Conservation (phyloP, 305 asterid genomes). For the Fraxinus angustifolia region DNA sequence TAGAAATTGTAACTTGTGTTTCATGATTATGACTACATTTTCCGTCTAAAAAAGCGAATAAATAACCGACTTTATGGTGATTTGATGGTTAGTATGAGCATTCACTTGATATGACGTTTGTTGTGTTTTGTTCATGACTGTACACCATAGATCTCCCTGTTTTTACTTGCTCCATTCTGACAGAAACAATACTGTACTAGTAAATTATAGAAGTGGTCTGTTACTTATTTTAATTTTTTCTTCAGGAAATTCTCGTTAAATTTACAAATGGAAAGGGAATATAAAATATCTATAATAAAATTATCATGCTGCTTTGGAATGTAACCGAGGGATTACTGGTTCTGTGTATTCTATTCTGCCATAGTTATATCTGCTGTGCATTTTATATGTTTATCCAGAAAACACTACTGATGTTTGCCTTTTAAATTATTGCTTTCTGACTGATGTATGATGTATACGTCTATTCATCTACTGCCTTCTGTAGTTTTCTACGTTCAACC, state of each 20-base stretch:
- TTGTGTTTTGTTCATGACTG: background rate
- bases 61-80: background rate
- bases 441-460: background rate
- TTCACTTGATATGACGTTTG: background rate
- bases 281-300: background rate
- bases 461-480: background rate
- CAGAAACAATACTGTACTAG: background rate
- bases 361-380: background rate
- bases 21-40: background rate
- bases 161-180: background rate
- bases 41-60: background rate
- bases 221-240: background rate
- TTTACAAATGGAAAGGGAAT: background rate
- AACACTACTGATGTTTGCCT: background rate
- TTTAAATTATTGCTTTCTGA: constrained; percentile 7
- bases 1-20: background rate
- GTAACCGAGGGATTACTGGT: background rate
- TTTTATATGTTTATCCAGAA: background rate
- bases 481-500: constrained; percentile 9
- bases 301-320: background rate
- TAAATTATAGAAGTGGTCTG: background rate
- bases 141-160: background rate
- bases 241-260: background rate
- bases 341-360: background rate
- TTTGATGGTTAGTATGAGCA: background rate